A percentile compares a stretch with the other conserved stretches of the same genome.
Conservation (phyloP, 345 rosid genomes). For the Nasturtium officinale region DNA sequence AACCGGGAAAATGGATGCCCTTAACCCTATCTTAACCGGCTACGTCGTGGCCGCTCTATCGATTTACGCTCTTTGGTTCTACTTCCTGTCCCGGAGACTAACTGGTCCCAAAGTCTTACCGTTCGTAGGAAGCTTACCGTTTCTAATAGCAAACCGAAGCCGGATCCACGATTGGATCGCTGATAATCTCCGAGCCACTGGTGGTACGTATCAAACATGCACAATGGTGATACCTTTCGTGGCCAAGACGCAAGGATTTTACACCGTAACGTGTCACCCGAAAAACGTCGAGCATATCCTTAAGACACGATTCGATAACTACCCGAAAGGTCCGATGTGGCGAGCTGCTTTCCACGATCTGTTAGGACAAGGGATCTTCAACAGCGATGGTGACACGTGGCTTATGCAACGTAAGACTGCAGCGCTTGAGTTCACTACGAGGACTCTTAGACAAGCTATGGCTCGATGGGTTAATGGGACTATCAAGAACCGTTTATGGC, state of each 20-base stretch:
- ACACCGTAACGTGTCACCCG: slow-evolving; percentile 86
- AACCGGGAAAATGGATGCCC: slow-evolving; percentile 54
- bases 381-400: slow-evolving; percentile 93
- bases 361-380: slow-evolving; percentile 85
- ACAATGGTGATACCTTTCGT: slow-evolving; percentile 72
- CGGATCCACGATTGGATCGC: slow-evolving; percentile 84
- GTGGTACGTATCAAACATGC: slow-evolving; percentile 84
- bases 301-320: slow-evolving; percentile 78
- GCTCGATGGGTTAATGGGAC: slow-evolving; percentile 90
- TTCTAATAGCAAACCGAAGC: slow-evolving; percentile 56
- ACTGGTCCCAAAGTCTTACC: slow-evolving; percentile 80
- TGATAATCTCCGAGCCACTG: slow-evolving; percentile 64
- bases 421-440: slow-evolving; percentile 85
- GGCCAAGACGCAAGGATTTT: slow-evolving; percentile 74
- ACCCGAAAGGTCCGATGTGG: slow-evolving; percentile 87
- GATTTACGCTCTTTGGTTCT: slow-evolving; percentile 76
- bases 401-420: slow-evolving; percentile 88
- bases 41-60: slow-evolving; percentile 49
- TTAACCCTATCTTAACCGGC: slow-evolving; percentile 36
- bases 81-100: slow-evolving; percentile 56
- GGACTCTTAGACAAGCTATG: slow-evolving; percentile 92
- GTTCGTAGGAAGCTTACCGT: slow-evolving; percentile 73
- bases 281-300: slow-evolving; percentile 86
- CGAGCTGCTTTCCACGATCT: slow-evolving; percentile 83
- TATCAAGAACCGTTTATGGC: slow-evolving; percentile 79